Base-by-base conservation (phyloP, 306 rosid genomes). In the Bauhinia variegata region DNA sequence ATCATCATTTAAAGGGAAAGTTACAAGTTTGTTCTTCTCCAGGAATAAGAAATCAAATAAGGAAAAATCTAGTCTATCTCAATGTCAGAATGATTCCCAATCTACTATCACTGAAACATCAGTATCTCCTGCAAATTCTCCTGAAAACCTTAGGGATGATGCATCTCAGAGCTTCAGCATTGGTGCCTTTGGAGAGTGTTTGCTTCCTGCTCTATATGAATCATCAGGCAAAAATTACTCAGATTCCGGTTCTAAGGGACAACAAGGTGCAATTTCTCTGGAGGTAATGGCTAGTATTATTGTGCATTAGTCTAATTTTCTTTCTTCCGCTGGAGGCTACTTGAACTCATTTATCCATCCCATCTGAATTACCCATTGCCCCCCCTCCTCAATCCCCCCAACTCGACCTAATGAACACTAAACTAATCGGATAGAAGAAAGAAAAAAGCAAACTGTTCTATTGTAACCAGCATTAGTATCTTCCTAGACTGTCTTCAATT, bases 1-100 rank as follows among this genome's bases (percentile, higher is more conserved):
- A 76, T 82, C 92, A 69, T 90, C 92, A 17, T 67, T 90, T 59
- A 95, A 76, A 82, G 99, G 97, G 83, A 95, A 85, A 74, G 89
- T 93, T 68, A 68, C 92, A 3, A 86, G 92, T 82, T 85, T 93
- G 70, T 88, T 93, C 73, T 95, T 85, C 89, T 85, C 90, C 13
- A 88, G 81, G 81, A 83, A 70, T 77, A 88, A 85, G 86, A 95
- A 89, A 77, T 76, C 76, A 48, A 83, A 66, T 71, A 88, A 79
- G 83, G 83, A 82, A 75, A 95, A 87, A 80, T 56, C 78, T 18
- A 75, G 76, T 58, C 8, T 76, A 53, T 63, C 85, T 73, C 75
- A 64, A 36, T 70, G 73, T 60, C 67, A 78, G 31, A 68, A 75
- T 56, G 89, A 80, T 60, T 61, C 76, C 15, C 70, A 76, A 72